Evolutionary conservation across 768 basidiomycete species (phyloP).

Genomic region (Termitomyces sp.): DNA sequence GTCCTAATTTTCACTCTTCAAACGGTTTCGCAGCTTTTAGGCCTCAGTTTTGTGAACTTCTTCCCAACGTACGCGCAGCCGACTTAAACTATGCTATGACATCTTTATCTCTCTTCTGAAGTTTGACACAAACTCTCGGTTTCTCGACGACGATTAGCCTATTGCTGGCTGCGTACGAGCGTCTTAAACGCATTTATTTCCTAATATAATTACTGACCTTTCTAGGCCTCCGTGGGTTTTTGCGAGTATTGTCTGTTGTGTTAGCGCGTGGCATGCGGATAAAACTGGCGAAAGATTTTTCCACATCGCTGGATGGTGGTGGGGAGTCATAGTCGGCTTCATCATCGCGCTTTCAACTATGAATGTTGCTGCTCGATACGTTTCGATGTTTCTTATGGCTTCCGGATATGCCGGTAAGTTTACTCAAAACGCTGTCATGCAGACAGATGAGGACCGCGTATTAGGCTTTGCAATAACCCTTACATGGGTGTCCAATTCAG

Average conservation of each 20-base stretch:
- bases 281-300: constrained; percentile 61
- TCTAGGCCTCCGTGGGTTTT: constrained; percentile 64
- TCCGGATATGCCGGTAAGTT: constrained; percentile 40
- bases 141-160: constrained; percentile 54
- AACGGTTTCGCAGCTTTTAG: constrained; percentile 43
- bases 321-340: constrained; percentile 56
- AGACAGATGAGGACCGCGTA: neutral
- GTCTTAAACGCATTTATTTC: neutral
- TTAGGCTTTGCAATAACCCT: constrained; percentile 41
- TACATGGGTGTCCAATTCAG: constrained; percentile 59
- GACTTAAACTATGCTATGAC: neutral
- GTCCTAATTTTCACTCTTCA: constrained; percentile 51
- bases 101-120: constrained; percentile 13
- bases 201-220: neutral
- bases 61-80: constrained; percentile 39
- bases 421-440: neutral
- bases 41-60: constrained; percentile 58
- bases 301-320: constrained; percentile 54
- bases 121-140: constrained; percentile 55
- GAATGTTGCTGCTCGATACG: constrained; percentile 48
- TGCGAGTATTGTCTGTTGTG: constrained; percentile 40
- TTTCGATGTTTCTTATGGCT: constrained; percentile 63
- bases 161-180: constrained; percentile 53
- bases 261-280: constrained; percentile 57
- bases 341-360: constrained; percentile 55